Base-by-base conservation (phyloP, 2,329 filamentous ascomycete genomes). In the Nannizzia gypsea region DNA sequence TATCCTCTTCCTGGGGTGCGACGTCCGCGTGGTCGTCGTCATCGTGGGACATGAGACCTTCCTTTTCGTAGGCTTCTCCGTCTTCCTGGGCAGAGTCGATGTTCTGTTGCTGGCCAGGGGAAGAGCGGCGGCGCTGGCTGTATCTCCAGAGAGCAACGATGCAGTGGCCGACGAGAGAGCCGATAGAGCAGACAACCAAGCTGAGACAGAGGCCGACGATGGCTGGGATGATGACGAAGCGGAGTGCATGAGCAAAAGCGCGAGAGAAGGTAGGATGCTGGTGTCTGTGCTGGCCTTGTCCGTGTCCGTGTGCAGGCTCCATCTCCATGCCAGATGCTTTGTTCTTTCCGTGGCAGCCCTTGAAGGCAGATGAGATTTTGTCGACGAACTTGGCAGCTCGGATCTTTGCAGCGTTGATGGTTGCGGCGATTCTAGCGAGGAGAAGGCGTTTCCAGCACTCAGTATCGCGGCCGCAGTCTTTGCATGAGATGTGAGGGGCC, bases 121-220 rank as follows among this genome's bases (percentile, higher is more conserved):
- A 9, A 26, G 28, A 9, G 26, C 66, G 62, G 55, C 67, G 67
- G 22, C 71, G 70, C 56, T 70, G 73, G 64, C 71, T 73, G 60
- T 71, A 72, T 56, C 71, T 68, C 75, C 77, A 78, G 52, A 78
- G 56, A 66, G 74, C 77, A 31, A 76, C 69, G 46, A 77, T 70
- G 31, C 71, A 65, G 66, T 78, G 76, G 31, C 76, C 76, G 50
- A 78, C 69, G n/a, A 79, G 66, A 73, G 78, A 76, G 54, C 76
- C 77, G 48, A 79, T 64, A 8, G 73, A 74, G 61, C 73, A 76
- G 28, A 76, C 76, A 48, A 72, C 69, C 59, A 79, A 65, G 60
- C 76, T 76, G 28, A 76, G 75, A 26, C 76, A 66, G 34, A 78
- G 69, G 46, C 77, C 77, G 4, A 78, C 65, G n/a, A 76, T 64